Percentiles rank a stretch among this genome's conserved stretches.
Evolutionary conservation across 2,329 filamentous ascomycete genomes (phyloP).

Genomic region (Pseudodiploospora longispora): DNA sequence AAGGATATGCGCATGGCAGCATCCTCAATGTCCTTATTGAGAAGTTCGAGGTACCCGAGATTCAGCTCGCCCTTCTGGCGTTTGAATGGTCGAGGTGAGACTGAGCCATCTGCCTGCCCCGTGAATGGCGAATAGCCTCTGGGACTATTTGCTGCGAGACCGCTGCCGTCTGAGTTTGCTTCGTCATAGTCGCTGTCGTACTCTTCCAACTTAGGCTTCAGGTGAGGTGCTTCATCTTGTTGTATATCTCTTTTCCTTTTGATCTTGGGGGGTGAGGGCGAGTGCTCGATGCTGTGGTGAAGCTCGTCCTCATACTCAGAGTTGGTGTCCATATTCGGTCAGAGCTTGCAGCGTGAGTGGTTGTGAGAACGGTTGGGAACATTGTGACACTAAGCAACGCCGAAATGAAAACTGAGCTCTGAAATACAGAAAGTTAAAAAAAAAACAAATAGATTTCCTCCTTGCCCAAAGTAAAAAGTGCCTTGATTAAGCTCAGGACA

Average conservation of each 20-base stretch:
- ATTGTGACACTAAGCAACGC: conserved; percentile 17
- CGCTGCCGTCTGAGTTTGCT: not conserved
- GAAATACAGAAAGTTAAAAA: too few relatives aligned
- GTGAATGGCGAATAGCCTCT: conserved; percentile 17
- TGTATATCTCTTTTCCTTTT: conserved; percentile 1
- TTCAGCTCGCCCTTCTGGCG: conserved; percentile 36
- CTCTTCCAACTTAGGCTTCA: not conserved
- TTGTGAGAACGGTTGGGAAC: conserved; percentile 15
- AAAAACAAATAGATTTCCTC: too few relatives aligned
- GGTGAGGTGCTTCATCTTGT: too few relatives aligned
- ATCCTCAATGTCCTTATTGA: conserved; percentile 53
- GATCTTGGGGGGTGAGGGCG: conserved; percentile 9
- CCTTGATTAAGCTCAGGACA: too few relatives aligned
- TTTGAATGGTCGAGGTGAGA: conserved; percentile 32
- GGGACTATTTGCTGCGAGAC: not conserved
- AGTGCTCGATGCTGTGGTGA: conserved; percentile 1
- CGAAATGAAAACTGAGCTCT: conserved; percentile 4
- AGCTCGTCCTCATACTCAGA: conserved; percentile 13
- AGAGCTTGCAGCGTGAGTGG: conserved; percentile 13
- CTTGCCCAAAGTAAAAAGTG: too few relatives aligned
- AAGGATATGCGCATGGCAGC: conserved; percentile 31
- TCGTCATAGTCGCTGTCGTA: not conserved
- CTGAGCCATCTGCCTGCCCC: conserved; percentile 17
- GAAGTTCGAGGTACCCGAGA: conserved; percentile 38
- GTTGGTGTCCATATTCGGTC: conserved; percentile 23